Evolutionary conservation across 305 asterid genomes (phyloP).

Genomic region (Ilex paraguariensis): DNA sequence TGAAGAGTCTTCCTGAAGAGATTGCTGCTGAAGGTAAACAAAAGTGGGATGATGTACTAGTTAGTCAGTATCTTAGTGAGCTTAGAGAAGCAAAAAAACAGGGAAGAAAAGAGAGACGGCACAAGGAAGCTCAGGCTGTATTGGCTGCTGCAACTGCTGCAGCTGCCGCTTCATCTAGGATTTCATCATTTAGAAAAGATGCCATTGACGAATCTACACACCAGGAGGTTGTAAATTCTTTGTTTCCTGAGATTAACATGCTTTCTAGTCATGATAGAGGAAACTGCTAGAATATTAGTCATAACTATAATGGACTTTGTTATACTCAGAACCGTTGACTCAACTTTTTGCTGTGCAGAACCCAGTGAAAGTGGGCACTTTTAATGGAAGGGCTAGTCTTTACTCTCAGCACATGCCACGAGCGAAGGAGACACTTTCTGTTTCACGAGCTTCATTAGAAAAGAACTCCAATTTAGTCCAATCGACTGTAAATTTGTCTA

Average conservation of each 20-base stretch:
- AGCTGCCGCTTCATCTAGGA: constrained; percentile 93
- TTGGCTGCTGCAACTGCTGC: constrained; percentile 99
- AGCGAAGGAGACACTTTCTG: constrained; percentile 57
- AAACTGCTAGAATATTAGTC: no score
- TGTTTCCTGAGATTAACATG: neutral
- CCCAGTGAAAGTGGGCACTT: constrained; percentile 37
- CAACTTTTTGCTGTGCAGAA: constrained; percentile 31
- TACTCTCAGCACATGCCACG: constrained; percentile 61
- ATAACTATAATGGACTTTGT: no score
- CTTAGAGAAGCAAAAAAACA: constrained; percentile 89
- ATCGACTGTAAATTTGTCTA: constrained; percentile 45
- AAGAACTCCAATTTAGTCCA: constrained; percentile 41
- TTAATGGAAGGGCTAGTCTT: constrained; percentile 40
- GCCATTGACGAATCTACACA: constrained; percentile 58
- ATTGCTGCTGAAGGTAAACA: constrained; percentile 56
- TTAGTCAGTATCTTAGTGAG: constrained; percentile 69
- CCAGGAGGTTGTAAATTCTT: constrained; percentile 42
- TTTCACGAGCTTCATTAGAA: constrained; percentile 45
- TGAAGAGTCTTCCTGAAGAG: constrained; percentile 64
- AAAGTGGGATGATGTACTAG: constrained; percentile 85
- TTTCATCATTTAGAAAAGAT: constrained; percentile 80
- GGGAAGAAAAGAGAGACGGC: constrained; percentile 93
- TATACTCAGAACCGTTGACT: no score
- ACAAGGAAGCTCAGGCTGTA: constrained; percentile 95
- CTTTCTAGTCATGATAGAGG: no score